Conservation (phyloP, 2,329 filamentous ascomycete species). For the Sporothrix protearum region DNA sequence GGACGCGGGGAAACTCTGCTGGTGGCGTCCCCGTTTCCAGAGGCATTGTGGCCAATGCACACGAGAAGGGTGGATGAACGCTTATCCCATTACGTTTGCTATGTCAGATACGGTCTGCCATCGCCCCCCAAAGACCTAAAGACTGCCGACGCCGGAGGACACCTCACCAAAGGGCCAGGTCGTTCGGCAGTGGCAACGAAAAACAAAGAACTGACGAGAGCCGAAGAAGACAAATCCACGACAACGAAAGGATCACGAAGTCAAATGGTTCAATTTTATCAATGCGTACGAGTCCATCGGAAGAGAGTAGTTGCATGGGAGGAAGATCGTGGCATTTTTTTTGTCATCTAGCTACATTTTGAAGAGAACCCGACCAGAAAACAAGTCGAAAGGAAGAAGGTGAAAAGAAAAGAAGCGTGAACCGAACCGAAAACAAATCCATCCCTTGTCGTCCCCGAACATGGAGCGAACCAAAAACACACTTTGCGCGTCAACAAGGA, state of each 20-base stretch:
- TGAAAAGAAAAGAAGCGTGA: neutral
- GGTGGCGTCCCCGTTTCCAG: neutral
- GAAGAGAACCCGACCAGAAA: neutral
- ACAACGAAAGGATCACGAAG: neutral
- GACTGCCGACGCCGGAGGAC: constrained; percentile 10
- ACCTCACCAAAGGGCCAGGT: neutral
- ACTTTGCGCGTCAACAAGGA: neutral
- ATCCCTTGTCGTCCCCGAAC: neutral
- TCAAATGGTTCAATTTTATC: too few relatives aligned
- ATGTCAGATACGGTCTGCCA: too few relatives aligned
- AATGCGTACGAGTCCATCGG: neutral
- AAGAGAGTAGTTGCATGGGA: neutral
- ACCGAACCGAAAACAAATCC: neutral
- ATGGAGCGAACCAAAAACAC: neutral
- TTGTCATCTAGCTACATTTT: constrained; percentile 11
- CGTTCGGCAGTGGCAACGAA: constrained; percentile 13
- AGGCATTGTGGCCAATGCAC: neutral
- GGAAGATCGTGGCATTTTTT: neutral
- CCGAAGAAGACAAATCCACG: neutral
- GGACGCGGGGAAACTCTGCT: constrained; percentile 21
- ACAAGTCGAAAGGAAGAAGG: neutral
- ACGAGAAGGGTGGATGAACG: constrained; percentile 5
- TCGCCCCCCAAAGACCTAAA: too few relatives aligned
- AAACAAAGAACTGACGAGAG: constrained; percentile 2
- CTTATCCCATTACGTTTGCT: neutral